These are phyloP conservation scores for Trichophyton verrucosum DNA, from an alignment of 2,329 filamentous ascomycete genomes.

Conservation along the genomic window DNA sequence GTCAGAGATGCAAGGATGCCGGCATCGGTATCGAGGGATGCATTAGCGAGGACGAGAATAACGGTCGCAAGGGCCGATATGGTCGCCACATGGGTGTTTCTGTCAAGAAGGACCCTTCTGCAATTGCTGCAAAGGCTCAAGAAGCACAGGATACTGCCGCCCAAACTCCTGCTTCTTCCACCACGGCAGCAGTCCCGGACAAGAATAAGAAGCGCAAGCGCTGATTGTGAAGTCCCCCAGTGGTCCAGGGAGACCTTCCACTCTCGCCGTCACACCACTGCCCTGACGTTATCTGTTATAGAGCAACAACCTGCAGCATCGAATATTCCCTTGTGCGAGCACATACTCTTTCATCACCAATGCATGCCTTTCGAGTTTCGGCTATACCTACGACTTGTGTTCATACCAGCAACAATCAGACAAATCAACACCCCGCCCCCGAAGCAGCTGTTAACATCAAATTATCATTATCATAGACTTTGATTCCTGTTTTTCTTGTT, in stretches of 20 bases:
- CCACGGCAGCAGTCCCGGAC: constrained; percentile 32
- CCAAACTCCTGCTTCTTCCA: constrained; percentile 20
- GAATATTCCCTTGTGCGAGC: not conserved
- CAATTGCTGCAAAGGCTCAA: constrained; percentile 39
- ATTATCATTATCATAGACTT: constrained; percentile 2
- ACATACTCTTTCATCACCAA: not conserved
- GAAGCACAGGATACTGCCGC: constrained; percentile 32
- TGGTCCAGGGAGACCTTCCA: not conserved
- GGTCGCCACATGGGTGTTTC: constrained; percentile 57
- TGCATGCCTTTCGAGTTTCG: not conserved
- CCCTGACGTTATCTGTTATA: not conserved
- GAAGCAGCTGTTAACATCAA: not conserved
- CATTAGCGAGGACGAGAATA: constrained; percentile 94
- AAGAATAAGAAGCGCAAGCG: constrained; percentile 62
- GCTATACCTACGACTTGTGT: constrained; percentile 1
- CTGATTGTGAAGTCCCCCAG: constrained; percentile 21
- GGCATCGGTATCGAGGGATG: constrained; percentile 88
- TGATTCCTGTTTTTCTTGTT: not conserved
- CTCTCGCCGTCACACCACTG: not conserved
- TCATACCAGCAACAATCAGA: not conserved
- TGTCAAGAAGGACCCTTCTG: constrained; percentile 42
- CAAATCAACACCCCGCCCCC: not conserved
- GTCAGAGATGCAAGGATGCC: constrained; percentile 88
- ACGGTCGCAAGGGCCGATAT: constrained; percentile 90
- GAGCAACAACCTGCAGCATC: not conserved